Percentiles rank a stretch among this genome's conserved stretches.
Conservation (phyloP, 1,284 basidiomycete species). For the Baeospora myosura region DNA sequence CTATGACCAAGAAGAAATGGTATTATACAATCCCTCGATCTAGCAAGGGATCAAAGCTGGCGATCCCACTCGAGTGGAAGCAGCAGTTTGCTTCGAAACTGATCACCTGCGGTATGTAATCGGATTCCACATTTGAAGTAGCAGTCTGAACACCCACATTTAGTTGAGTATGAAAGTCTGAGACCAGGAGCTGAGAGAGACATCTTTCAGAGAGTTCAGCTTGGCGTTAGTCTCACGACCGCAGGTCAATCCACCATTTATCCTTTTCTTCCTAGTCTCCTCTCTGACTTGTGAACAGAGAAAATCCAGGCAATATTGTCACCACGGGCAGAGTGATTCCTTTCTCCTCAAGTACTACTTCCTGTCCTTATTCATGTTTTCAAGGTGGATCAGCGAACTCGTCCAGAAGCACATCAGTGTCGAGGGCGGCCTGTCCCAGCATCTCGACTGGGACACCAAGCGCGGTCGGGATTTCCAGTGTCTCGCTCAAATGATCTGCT, state of each 20-base stretch:
- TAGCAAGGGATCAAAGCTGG: conserved; percentile 24
- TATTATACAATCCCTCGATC: conserved; percentile 46
- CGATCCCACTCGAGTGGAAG: conserved; percentile 46
- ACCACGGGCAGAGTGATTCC: conserved; percentile 43
- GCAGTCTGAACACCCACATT: not conserved
- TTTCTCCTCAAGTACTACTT: not conserved
- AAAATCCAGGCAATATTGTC: conserved; percentile 67
- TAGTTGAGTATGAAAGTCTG: conserved; percentile 19
- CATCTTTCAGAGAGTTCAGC: conserved; percentile 71
- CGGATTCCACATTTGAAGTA: not conserved
- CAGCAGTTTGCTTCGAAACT: conserved; percentile 41
- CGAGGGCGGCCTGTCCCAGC: conserved; percentile 44
- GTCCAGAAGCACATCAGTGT: conserved; percentile 42
- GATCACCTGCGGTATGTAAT: conserved; percentile 53
- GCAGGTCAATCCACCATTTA: conserved; percentile 41
- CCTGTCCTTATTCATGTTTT: not conserved
- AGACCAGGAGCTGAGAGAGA: conserved; percentile 48
- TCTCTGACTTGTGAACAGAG: conserved; percentile 32
- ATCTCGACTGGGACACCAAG: conserved; percentile 51
- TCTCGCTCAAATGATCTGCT: conserved; percentile 36
- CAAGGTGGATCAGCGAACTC: conserved; percentile 45
- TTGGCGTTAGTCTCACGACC: conserved; percentile 63
- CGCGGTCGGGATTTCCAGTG: conserved; percentile 67
- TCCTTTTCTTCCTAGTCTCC: not conserved
- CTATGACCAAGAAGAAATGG: conserved; percentile 46